A percentile compares a stretch with the other conserved stretches of the same genome.
phyloP scores from a whole-genome alignment of 176 grass and related monocot species.

The Bolboschoenus planiculmis region DNA sequence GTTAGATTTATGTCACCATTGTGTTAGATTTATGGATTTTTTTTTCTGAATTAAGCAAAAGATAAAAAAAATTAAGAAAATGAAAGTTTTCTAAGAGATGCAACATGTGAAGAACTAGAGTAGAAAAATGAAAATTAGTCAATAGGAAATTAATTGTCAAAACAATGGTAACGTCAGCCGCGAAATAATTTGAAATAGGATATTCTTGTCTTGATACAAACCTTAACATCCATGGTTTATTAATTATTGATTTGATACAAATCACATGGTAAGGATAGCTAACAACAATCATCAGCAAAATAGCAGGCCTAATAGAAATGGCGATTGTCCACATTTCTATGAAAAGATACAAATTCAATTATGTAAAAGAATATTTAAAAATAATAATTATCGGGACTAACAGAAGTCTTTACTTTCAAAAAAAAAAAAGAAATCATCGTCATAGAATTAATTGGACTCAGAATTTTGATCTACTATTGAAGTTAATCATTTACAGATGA shows the following conservation, averaged over 20 bases:
- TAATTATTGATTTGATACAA: slow-evolving; percentile 1
- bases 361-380: no score
- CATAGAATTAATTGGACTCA: neutral
- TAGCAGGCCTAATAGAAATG: no score
- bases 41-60: neutral
- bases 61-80: neutral
- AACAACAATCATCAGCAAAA: neutral
- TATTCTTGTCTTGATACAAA: neutral
- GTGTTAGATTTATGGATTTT: no score
- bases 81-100: no score
- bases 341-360: no score
- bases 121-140: neutral
- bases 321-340: no score
- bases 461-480: neutral
- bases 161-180: neutral
- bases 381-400: no score
- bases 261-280: neutral
- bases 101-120: neutral
- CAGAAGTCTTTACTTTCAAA: no score
- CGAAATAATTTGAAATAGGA: neutral
- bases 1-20: no score
- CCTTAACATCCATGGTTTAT: neutral
- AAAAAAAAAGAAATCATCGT: no score
- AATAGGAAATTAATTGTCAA: neutral
- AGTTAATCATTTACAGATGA: neutral